Base-by-base conservation (phyloP, 345 rosid genomes). In the Citrus sp. region DNA sequence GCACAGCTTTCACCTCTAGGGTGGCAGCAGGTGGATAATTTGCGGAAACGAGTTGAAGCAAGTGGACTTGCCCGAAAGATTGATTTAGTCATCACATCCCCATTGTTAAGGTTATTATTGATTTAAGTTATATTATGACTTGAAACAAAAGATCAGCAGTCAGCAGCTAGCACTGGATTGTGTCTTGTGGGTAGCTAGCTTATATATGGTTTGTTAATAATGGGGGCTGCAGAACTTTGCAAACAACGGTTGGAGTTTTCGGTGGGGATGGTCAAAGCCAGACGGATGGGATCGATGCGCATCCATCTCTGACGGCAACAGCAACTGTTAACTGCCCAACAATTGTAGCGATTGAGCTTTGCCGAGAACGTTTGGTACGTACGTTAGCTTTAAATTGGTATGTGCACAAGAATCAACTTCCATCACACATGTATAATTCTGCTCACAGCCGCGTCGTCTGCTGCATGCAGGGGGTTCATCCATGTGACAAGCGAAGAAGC, bases 341-440 rank as follows among this genome's bases (percentile, higher is more conserved):
- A 30, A 82, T 92, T 79, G 21, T 87, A 59, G 98, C 97, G 12
- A 70, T 86, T 58, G 98, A 93, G 79, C 90, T 85, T 67, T 91
- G 92, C 74, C 88, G 98, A 72, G 98, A 93, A 83, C 91, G 88
- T 62, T 82, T 88, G 83, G 98, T 92, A 86, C 10, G 90, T 73
- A 88, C 7, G 90, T 76, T 58, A 27, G 61, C 5, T 37, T 32
- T 32, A 32, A 32, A 32, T 32, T 34, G 40, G 28, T 40, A 34
- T 68, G 69, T 58, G 60, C 60, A 54, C 49, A 12, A 42, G 16
- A 42, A 42, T 12, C 51, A 13, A 13, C 51, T 12, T 46, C 14
- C 16, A 46, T 3, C 51, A 46, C 51, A 46, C 16, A 42, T 42
- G 51, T 3, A 12, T 13, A 46, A 46, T 13, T 46, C 51, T 12